Base-by-base conservation (phyloP, 2,329 filamentous ascomycete genomes). In the Colletotrichum navitas region DNA sequence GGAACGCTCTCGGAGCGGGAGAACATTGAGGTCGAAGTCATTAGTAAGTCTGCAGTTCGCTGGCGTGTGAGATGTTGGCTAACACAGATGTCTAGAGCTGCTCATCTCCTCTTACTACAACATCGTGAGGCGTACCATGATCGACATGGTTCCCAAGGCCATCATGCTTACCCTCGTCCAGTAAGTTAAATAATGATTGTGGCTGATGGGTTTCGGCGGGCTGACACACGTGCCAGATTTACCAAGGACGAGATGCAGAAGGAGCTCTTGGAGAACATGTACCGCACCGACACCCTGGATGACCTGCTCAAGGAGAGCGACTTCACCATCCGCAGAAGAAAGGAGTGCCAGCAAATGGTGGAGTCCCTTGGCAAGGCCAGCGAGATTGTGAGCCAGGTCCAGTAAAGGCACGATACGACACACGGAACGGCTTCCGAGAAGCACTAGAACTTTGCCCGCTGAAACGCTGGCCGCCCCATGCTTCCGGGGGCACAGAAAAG, bases 341-440 rank as follows among this genome's bases (percentile, higher is more conserved):
- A 99, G 87, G 96, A 99, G 83, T 99, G 96, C 84, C 94, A 97
- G 84, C 94, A 98, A 84, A 99, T 99, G 96, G 96, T 99, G 63
- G 96, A 99, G 83, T 97, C 93, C 66, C 86, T 99, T 79, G 85
- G 88, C 76, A 92, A 93, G 82, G 96, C 96, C 68, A 96, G 91
- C 82, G 96, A 99, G 86, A 98, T 99, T 84, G 96, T 99, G 80
- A 95, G 94, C 83, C 89, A 92, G 81, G 90, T 92, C 68, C 88
- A 90, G 86, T 90, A 80, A 68, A 64, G 65, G 39, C 41, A 59
- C 39, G 39, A 41, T 16, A 64, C 59, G 45, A 41, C 45, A 66
- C 34, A 56, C 45, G 68, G 36, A 54, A 63, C 41, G 45, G 47
- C 59, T 59, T 61, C 65, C 43, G 59, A 68, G 60, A 56, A 69